Evolutionary conservation across 2,329 filamentous ascomycete genomes (phyloP).

Genomic region (Aspergillus pseudoviridinutans): DNA sequence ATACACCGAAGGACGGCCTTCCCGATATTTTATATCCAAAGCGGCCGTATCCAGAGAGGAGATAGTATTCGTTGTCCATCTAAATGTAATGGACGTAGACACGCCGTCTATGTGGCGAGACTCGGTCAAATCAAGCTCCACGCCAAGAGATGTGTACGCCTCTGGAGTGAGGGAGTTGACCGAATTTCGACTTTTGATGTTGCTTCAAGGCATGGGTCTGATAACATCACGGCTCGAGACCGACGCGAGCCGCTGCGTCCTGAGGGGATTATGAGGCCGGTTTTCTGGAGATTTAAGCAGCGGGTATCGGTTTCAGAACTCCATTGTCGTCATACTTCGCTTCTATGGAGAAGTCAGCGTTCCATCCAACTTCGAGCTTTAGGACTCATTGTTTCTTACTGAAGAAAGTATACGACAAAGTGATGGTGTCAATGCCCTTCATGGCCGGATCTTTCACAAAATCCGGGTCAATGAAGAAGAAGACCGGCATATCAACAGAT

Average conservation of each 20-base stretch:
- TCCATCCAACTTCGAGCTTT: neutral
- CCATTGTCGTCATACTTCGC: slow-evolving; percentile 82
- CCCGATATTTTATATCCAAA: neutral
- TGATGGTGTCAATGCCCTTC: slow-evolving; percentile 92
- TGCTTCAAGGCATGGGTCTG: neutral
- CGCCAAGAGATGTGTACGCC: neutral
- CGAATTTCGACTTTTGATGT: neutral
- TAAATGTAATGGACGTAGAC: neutral
- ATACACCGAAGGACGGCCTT: neutral
- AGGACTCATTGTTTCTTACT: slow-evolving; percentile 56
- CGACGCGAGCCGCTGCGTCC: neutral
- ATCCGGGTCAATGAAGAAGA: slow-evolving; percentile 98
- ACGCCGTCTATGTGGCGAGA: neutral
- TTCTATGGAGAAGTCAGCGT: slow-evolving; percentile 53
- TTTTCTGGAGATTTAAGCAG: slow-evolving; percentile 7
- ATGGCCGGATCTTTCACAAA: slow-evolving; percentile 88
- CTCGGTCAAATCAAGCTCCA: neutral
- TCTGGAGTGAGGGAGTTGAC: neutral
- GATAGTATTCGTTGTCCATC: neutral
- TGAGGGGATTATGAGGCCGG: neutral
- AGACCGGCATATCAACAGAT: slow-evolving; percentile 98
- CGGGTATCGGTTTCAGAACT: slow-evolving; percentile 57
- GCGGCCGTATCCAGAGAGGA: slow-evolving; percentile 4
- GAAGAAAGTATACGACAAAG: slow-evolving; percentile 96
- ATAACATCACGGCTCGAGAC: neutral